phyloP scores from a whole-genome alignment of 306 rosid species.

The Cucumis hystrix region DNA sequence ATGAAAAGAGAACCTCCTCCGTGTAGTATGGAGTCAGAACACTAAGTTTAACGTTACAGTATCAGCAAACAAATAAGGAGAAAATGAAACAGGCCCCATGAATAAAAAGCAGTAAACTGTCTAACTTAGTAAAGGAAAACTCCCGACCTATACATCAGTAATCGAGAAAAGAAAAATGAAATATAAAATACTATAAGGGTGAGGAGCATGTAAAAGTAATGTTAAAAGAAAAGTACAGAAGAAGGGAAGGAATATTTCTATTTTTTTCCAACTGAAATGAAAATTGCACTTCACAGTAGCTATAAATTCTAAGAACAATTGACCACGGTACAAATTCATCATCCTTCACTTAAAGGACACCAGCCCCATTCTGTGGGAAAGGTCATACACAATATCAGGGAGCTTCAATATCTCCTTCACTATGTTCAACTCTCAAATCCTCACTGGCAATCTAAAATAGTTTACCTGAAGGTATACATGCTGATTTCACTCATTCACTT shows the following conservation, averaged over 20 bases:
- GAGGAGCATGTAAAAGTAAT: neutral
- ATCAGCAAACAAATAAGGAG: neutral
- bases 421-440: neutral
- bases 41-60: slow-evolving; percentile 23
- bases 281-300: neutral
- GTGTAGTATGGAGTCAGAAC: slow-evolving; percentile 89
- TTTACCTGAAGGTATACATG: neutral
- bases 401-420: neutral
- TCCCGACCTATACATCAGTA: neutral
- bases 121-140: neutral
- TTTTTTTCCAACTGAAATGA: neutral
- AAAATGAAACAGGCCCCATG: neutral
- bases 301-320: neutral
- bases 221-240: neutral
- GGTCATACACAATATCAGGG: neutral
- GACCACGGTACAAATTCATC: neutral
- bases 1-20: slow-evolving; percentile 92
- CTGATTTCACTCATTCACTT: neutral
- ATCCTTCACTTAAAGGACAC: neutral
- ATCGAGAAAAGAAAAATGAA: neutral
- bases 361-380: too few species aligned
- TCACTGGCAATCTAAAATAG: neutral
- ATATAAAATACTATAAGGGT: too few species aligned
- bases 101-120: neutral
- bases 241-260: neutral